Evolutionary conservation across 768 basidiomycete genomes (phyloP), one percentile per base, ranked within the genome.

Genomic region (Panellus pusillus): DNA sequence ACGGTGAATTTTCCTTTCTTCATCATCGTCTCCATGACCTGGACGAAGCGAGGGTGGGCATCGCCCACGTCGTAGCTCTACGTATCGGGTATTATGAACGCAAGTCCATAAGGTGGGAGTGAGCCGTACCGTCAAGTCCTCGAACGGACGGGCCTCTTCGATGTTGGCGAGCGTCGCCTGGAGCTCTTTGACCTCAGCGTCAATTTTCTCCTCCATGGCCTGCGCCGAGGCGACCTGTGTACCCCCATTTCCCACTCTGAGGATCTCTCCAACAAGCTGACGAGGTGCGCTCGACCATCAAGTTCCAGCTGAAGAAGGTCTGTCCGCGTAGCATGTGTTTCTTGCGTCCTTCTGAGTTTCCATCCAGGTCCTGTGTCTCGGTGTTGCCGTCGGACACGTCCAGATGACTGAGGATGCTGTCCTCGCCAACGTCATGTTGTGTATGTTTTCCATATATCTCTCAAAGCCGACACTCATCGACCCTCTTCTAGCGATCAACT

Each of bases 1-100:
- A 98, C 95, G 65, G 89, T 93, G 89, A 93, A 97, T 78, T 98
- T 97, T 73, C 95, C 95, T 77, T 98, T 94, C 83, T 89, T 86
- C 60, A 98, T 72, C 93, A 97, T 96, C 62, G 80, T 89, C 76
- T 98, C 93, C 55, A 97, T 91, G 39, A 89, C 85, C 73, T 97
- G 86, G 36, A 79, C 75, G 70, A 98, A 86, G 71, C 92, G 91
- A 15, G 97, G 97, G 73, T 97, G 89, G 20, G 96, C 96, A 57
- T 86, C 80, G 62, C 87, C 86, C 63, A 98, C 91, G 57, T 99
- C 96, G 66, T 89, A 86, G 58, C 86, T 79, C 93, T 96, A 63
- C 18, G 49, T 6, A 44, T 19, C 14, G 14, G 43, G 28, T 35
- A 29, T 37, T 48, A 35, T 31, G 24, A 24, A 6, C 24, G 24